phyloP scores from a whole-genome alignment of 441 rosid species.

The Metrosideros polymorpha region DNA sequence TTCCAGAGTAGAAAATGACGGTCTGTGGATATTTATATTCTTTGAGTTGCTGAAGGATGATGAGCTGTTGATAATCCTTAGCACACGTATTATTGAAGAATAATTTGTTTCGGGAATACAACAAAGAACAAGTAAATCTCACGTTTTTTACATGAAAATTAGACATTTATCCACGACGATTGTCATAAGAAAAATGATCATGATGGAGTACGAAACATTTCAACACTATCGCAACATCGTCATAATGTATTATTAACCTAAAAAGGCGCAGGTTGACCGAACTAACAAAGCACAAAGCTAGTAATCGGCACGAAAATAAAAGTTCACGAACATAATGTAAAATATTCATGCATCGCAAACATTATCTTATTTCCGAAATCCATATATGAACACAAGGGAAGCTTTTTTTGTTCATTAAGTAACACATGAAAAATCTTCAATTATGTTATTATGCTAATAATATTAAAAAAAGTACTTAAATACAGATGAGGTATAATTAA shows the following conservation, averaged over 20 bases:
- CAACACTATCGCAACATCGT: neutral
- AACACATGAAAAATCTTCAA: neutral
- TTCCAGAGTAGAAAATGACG: too few relatives aligned
- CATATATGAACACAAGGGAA: neutral
- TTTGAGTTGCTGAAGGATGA: too few relatives aligned
- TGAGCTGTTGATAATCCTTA: too few relatives aligned
- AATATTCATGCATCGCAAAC: too few relatives aligned
- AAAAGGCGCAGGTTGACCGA: neutral
- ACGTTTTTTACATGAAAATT: accelerated
- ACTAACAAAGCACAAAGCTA: neutral
- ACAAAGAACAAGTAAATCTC: neutral
- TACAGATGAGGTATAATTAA: neutral
- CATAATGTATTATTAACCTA: neutral
- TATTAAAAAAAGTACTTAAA: neutral
- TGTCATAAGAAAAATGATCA: neutral
- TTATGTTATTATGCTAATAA: neutral
- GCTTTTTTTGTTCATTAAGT: neutral
- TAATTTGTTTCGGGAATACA: neutral
- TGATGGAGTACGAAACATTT: too few relatives aligned
- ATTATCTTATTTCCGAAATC: neutral
- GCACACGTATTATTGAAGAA: too few relatives aligned
- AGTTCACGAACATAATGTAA: neutral
- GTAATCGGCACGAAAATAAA: neutral
- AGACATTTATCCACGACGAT: accelerated
- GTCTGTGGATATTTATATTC: too few relatives aligned